Evolutionary conservation across 495 filamentous ascomycete genomes (phyloP), one percentile per base, ranked within the genome.

Genomic region (Talaromyces thailandensis): DNA sequence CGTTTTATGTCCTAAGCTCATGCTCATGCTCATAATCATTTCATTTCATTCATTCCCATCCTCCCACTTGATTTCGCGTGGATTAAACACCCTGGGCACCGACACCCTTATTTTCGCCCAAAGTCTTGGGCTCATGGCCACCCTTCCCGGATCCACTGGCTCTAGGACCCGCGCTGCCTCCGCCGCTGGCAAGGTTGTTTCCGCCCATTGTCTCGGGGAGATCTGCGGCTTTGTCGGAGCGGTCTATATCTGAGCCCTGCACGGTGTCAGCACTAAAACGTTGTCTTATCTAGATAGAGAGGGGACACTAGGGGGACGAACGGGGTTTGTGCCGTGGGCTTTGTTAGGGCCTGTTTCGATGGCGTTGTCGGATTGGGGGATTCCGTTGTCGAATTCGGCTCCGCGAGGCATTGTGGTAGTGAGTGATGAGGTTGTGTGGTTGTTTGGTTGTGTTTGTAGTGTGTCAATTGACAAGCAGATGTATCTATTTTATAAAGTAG

Each of bases 331-430:
- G 31, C 76, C 77, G 68, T 79, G 77, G 56, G 64, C 72, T 68
- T 79, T 78, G 60, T 62, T 79, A 29, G 73, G 64, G 55, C 75
- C 78, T 32, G 73, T 64, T 60, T 81, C 81, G 45, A 82, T 73
- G 35, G 78, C 66, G 68, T 82, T 81, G 65, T 82, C 81, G 66
- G 76, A 77, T 51, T 78, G 74, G 63, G 74, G 74, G 65, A 79
- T 62, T 48, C 71, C 71, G 68, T 82, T 75, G 62, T 79, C 76
- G 73, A 72, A 82, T 43, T 81, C 75, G 55, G 77, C 78, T 68
- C 79, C 79, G 68, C 79, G 79, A 69, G 74, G 73, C 79, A 82
- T 82, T 63, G 35, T 76, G 51, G 0, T 43, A 16, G n/a, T 48
- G 2, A 21, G 18, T 6, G 16, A 73, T 64, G 45, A 52, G 43